Evolutionary conservation across 2,329 filamentous ascomycete species (phyloP), one percentile per base, ranked within the genome.

Genomic region (Penicillium sp.): DNA sequence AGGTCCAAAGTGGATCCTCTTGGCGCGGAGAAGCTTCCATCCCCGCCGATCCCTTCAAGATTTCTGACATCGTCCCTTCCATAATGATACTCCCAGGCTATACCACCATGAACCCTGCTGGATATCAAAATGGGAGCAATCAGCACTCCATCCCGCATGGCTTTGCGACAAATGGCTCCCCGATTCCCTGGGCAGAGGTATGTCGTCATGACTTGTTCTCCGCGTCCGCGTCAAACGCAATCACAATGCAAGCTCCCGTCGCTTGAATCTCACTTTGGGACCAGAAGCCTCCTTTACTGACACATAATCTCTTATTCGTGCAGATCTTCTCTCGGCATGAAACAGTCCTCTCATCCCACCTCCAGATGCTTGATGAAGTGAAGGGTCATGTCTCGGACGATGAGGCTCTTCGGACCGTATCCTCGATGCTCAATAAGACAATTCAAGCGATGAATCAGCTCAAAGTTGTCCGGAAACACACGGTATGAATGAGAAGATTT

Each of bases 241-340:
- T 8, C 47, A 43, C 21, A 55, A 50, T 19, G 49, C 56, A 44
- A 45, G 33, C 54, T 47, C 50, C 26, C 27, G 16, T 33, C 24
- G 43, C 22, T 46, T 27, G 13, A 46, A 7, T n/a, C 21, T 31
- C 13, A 7, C 9, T 19, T 11, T 24, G 29, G 31, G 16, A 26
- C 27, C 9, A 42, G 19, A 42, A 3, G 4, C 39, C 19, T 22
- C 39, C 6, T 9, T 22, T 39, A 19, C 39, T 42, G 19, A 42
- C 10, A 42, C 3, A 6, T 22, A 13, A 13, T 21, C n/a, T 39
- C 19, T 13, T 33, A 6, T 16, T 21, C 22, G 8, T 31, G 5
- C 48, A 78, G 76, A 63, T 78, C 22, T 76, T 76, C 54, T 62
- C 69, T 13, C 74, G 73, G 39, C 77, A 79, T 59, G 73, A 78